phyloP scores from a whole-genome alignment of 805 yeast genomes.

The Spathaspora gorwiae region DNA sequence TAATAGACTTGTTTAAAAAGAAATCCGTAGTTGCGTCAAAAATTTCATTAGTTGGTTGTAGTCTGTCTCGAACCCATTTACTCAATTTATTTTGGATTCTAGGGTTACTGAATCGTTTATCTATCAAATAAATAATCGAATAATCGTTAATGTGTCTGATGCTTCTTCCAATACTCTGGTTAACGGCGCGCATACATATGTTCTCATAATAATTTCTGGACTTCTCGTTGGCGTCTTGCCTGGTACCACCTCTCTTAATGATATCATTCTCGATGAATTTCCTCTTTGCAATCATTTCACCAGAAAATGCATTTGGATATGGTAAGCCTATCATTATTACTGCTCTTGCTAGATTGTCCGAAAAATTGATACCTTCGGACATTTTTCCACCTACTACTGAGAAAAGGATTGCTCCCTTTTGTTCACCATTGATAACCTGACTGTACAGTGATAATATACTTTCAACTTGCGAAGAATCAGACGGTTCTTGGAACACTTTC shows the following conservation, averaged over 20 bases:
- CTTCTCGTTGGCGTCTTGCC: conserved; percentile 41
- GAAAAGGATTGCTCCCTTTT: conserved; percentile 60
- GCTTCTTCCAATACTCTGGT: conserved; percentile 90
- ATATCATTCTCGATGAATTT: conserved; percentile 55
- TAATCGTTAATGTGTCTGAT: conserved; percentile 81
- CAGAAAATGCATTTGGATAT: conserved; percentile 78
- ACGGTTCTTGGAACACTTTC: conserved; percentile 54
- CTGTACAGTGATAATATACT: conserved; percentile 50
- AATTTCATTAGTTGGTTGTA: conserved; percentile 11
- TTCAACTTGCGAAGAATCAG: conserved; percentile 37
- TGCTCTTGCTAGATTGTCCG: conserved; percentile 82
- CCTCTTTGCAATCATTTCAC: conserved; percentile 71
- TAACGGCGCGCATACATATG: conserved; percentile 84
- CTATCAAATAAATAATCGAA: conserved; percentile 69
- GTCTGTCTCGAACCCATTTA: conserved; percentile 57
- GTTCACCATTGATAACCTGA: conserved; percentile 26
- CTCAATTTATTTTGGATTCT: conserved; percentile 59
- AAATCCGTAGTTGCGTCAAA: conserved; percentile 24
- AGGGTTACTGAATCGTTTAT: conserved; percentile 48
- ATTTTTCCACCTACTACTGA: conserved; percentile 91
- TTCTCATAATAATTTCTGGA: conserved; percentile 68
- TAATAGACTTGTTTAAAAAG: conserved; percentile 15
- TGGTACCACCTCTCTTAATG: conserved; percentile 44
- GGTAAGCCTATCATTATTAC: conserved; percentile 87
- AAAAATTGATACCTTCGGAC: conserved; percentile 91